A percentile compares a stretch with the other conserved stretches of the same genome.
Conservation (phyloP, 305 asterid genomes). For the Fraxinus xanthoxyloides region DNA sequence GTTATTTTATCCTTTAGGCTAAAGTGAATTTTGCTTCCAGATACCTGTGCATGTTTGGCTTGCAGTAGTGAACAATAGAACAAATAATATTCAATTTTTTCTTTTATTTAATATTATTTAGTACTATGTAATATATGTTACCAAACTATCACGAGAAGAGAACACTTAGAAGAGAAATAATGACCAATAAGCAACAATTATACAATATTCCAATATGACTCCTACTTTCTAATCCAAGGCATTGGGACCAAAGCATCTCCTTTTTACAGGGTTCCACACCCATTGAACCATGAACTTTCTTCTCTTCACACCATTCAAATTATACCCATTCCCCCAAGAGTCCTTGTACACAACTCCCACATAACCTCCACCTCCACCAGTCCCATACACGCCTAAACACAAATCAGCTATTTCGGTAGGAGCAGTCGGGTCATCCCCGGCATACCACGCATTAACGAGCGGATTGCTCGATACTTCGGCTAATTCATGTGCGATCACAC, state of each 20-base stretch:
- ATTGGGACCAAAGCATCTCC: constrained; percentile 74
- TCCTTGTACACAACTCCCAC: constrained; percentile 59
- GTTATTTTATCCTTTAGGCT: background rate
- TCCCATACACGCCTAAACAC: constrained; percentile 67
- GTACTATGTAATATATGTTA: background rate
- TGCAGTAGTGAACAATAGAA: background rate
- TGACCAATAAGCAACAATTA: background rate
- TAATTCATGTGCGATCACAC: constrained; percentile 75
- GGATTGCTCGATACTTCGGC: constrained; percentile 77
- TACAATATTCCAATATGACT: background rate
- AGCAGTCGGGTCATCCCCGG: constrained; percentile 63
- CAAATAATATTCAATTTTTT: background rate
- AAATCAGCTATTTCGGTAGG: constrained; percentile 76
- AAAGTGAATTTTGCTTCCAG: background rate
- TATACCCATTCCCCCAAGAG: constrained; percentile 53
- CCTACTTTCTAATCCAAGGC: constrained; percentile 46
- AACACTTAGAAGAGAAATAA: background rate
- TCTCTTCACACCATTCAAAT: constrained; percentile 60
- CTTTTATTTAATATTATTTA: background rate
- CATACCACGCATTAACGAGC: constrained; percentile 73
- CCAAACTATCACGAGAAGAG: background rate
- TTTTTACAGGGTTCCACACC: constrained; percentile 66
- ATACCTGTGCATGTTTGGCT: background rate
- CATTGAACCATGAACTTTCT: constrained; percentile 84
- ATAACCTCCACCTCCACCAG: constrained; percentile 69